phyloP scores from a whole-genome alignment of 306 rosid genomes.

The Crataegus laevigata region DNA sequence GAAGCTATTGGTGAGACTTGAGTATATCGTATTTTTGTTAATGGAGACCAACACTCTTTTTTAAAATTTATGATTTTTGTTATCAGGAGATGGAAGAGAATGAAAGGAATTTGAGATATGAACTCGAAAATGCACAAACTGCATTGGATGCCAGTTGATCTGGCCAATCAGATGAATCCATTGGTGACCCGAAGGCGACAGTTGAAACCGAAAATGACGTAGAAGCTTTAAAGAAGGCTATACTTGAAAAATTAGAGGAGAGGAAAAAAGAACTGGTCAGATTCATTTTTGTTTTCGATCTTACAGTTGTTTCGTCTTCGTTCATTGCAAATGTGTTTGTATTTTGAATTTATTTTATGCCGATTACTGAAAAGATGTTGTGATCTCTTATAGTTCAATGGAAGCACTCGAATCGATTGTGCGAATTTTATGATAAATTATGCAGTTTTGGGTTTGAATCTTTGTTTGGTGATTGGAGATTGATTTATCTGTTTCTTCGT shows the following conservation, averaged over 20 bases:
- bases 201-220: slow-evolving; percentile 30
- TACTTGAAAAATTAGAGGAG: slow-evolving; percentile 53
- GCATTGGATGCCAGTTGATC: slow-evolving; percentile 22
- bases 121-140: slow-evolving; percentile 34
- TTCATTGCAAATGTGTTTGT: background rate
- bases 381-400: slow-evolving; percentile 46
- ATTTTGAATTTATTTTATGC: background rate
- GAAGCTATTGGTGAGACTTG: slow-evolving; percentile 54
- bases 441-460: too few species aligned
- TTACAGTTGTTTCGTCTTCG: background rate
- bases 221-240: slow-evolving; percentile 33
- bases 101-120: slow-evolving; percentile 47
- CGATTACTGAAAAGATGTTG: background rate
- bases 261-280: slow-evolving; percentile 73
- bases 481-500: too few species aligned
- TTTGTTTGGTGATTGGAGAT: too few species aligned
- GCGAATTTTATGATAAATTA: too few species aligned
- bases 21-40: background rate
- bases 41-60: background rate
- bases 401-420: slow-evolving; percentile 20
- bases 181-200: slow-evolving; percentile 20
- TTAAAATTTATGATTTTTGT: background rate
- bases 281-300: slow-evolving; percentile 11
- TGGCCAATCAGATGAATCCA: slow-evolving; percentile 26
- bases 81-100: slow-evolving; percentile 65